Conservation (phyloP, 1,139 yeast genomes). For the Lodderomyces parapsilosis region DNA sequence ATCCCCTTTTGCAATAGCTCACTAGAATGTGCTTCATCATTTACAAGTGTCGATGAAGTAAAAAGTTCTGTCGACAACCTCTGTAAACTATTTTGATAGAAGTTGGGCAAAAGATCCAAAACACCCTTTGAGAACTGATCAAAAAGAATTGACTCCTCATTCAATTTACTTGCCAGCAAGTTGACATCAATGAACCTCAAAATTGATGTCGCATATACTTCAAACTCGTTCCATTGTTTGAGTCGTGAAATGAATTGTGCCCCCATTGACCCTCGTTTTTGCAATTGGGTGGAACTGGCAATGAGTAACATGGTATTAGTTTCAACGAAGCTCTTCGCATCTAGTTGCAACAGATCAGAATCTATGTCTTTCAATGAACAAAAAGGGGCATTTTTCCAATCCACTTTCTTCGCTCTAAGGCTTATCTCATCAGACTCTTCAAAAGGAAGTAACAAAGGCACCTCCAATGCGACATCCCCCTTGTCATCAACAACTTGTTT, state of each 20-base stretch:
- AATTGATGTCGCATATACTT: conserved; percentile 23
- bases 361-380: conserved; percentile 27
- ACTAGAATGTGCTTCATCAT: conserved; percentile 4
- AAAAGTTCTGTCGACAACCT: conserved; percentile 33
- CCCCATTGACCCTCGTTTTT: conserved; percentile 23
- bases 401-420: conserved; percentile 17
- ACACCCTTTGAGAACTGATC: conserved; percentile 34
- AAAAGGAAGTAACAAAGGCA: conserved; percentile 9
- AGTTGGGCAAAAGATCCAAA: conserved; percentile 27
- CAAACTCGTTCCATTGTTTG: conserved; percentile 35
- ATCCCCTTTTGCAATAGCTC: not conserved
- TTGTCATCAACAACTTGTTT: no score
- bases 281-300: conserved; percentile 21
- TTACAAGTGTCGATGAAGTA: conserved; percentile 13
- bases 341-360: conserved; percentile 28
- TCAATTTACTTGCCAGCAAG: conserved; percentile 22
- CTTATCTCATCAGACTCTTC: conserved; percentile 16
- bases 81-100: conserved; percentile 35
- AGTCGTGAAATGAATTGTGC: conserved; percentile 15
- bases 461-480: no score
- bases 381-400: conserved; percentile 20
- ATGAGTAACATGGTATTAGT: not conserved
- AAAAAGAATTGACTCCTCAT: conserved; percentile 24
- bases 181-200: conserved; percentile 28
- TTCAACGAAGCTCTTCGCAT: conserved; percentile 21